These are phyloP conservation scores for Physaria fendleri DNA, from an alignment of 345 rosid genomes.

Conservation along the genomic window DNA sequence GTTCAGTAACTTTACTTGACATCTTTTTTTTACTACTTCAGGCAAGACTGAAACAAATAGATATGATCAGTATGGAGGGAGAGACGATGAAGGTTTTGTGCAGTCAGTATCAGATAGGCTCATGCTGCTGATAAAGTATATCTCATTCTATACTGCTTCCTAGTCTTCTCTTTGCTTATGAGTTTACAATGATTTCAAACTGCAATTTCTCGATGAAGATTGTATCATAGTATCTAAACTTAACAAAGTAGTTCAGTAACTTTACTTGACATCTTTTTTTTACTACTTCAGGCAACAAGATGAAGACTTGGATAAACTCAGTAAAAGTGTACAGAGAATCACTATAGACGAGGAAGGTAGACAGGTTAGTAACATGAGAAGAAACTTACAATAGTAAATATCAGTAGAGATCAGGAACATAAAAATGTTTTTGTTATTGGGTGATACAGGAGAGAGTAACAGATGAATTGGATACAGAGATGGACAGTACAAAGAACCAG, in stretches of 20 bases:
- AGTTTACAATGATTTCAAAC: background rate
- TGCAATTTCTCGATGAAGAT: no score
- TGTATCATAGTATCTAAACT: background rate
- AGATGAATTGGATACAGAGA: constrained; percentile 72
- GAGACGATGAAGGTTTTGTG: constrained; percentile 68
- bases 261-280: background rate
- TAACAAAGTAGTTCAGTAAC: background rate
- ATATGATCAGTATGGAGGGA: constrained; percentile 50
- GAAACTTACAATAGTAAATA: background rate
- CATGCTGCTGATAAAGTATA: constrained; percentile 82
- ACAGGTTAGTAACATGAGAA: constrained; percentile 42
- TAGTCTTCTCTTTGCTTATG: background rate
- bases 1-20: constrained; percentile 1
- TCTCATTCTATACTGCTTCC: background rate
- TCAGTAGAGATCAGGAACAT: constrained; percentile 13
- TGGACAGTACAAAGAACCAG: constrained; percentile 95
- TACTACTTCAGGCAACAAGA: constrained; percentile 69
- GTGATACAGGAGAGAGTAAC: constrained; percentile 71
- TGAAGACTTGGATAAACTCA: constrained; percentile 92
- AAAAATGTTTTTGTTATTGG: background rate
- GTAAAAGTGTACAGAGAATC: constrained; percentile 82
- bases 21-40: constrained; percentile 17
- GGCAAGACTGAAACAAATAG: constrained; percentile 57
- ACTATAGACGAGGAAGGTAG: constrained; percentile 92
- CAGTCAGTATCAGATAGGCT: constrained; percentile 94